Conservation (phyloP, 2,329 filamentous ascomycete species). For the Chrysoporthe puriensis region DNA sequence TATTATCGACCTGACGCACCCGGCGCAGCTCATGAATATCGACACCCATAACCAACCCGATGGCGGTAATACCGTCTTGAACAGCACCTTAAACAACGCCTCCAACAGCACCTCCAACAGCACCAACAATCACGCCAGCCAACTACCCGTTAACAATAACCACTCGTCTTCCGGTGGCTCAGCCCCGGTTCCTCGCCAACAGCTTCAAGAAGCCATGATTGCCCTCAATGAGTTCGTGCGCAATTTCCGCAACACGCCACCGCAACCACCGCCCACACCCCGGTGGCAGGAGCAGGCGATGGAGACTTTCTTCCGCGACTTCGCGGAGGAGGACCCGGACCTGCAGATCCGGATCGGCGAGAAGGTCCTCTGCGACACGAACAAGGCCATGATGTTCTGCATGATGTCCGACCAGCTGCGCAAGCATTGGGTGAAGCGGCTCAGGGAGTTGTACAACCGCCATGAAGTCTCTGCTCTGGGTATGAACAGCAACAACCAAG, state of each 20-base stretch:
- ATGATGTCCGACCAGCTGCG: slow-evolving; percentile 60
- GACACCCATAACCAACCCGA: slow-evolving; percentile 17
- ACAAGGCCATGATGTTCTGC: slow-evolving; percentile 65
- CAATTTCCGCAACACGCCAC: slow-evolving; percentile 44
- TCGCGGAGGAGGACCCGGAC: slow-evolving; percentile 59
- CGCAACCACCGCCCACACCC: slow-evolving; percentile 42
- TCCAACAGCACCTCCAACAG: not conserved
- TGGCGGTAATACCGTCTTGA: slow-evolving; percentile 9
- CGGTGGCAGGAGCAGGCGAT: slow-evolving; percentile 62
- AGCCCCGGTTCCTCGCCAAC: slow-evolving; percentile 33
- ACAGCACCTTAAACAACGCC: not conserved
- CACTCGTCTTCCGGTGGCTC: slow-evolving; percentile 16
- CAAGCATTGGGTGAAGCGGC: slow-evolving; percentile 59
- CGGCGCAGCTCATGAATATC: slow-evolving; percentile 23
- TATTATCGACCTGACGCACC: slow-evolving; percentile 30
- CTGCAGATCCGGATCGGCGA: slow-evolving; percentile 63
- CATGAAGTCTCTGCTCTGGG: slow-evolving; percentile 9
- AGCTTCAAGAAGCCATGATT: slow-evolving; percentile 30
- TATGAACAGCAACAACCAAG: slow-evolving; percentile 20
- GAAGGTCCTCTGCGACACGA: slow-evolving; percentile 60
- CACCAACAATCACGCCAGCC: slow-evolving; percentile 14
- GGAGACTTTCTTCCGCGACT: slow-evolving; percentile 63
- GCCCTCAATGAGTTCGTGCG: slow-evolving; percentile 34
- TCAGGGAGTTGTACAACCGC: slow-evolving; percentile 51
- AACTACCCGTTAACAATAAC: slow-evolving; percentile 5